phyloP scores from a whole-genome alignment of 257 asterid species.

The Capsicum baccatum region DNA sequence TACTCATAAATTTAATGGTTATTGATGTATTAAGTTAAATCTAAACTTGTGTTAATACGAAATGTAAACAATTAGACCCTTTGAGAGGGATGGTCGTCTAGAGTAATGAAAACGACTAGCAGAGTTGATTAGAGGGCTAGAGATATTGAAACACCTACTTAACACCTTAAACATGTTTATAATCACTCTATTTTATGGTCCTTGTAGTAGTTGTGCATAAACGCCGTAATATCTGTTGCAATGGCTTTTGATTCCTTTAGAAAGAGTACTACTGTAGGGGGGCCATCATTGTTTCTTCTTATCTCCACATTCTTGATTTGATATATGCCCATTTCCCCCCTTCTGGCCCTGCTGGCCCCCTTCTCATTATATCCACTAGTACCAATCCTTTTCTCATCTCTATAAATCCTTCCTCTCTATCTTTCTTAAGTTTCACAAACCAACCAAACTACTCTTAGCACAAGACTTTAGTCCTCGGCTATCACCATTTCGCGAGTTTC shows the following conservation, averaged over 20 bases:
- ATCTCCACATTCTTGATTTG: slow-evolving; percentile 37
- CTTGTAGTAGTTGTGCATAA: not conserved
- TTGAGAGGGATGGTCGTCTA: no score
- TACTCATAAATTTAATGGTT: no score
- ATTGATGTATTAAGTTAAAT: no score
- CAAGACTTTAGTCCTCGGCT: not conserved
- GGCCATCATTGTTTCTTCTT: not conserved
- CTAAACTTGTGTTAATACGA: no score
- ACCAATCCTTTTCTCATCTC: slow-evolving; percentile 31
- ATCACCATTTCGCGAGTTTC: not conserved
- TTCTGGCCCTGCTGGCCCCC: slow-evolving; percentile 32
- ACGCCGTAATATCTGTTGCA: slow-evolving; percentile 24
- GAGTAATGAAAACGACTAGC: not conserved
- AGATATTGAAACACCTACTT: no score
- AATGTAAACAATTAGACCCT: no score
- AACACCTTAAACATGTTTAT: not conserved
- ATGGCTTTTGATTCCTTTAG: not conserved
- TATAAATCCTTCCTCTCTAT: slow-evolving; percentile 35
- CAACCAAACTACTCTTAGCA: slow-evolving; percentile 11
- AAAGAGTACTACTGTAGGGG: not conserved
- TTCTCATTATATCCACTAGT: not conserved
- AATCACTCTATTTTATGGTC: not conserved
- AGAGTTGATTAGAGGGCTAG: not conserved
- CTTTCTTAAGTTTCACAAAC: slow-evolving; percentile 25
- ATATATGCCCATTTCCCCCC: slow-evolving; percentile 31